Percentiles rank a stretch among this genome's conserved stretches.
phyloP scores from a whole-genome alignment of 169 alveolate genomes.

The Perkinsus chesapeaki region DNA sequence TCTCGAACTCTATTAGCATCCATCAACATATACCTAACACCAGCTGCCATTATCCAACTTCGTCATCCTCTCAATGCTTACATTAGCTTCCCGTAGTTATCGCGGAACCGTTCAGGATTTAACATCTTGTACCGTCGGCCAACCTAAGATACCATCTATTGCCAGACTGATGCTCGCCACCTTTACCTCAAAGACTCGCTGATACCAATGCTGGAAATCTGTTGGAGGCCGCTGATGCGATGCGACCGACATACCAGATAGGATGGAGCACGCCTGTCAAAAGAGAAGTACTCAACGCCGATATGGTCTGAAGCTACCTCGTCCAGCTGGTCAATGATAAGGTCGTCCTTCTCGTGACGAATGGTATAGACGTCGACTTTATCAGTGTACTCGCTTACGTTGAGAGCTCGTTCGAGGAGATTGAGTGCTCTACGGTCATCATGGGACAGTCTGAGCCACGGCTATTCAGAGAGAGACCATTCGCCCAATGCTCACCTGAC shows the following conservation, averaged over 20 bases:
- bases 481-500: conserved; percentile 5
- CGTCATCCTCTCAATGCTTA: neutral
- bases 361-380: conserved; percentile 54
- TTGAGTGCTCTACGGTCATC: conserved; percentile 26
- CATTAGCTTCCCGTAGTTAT: conserved; percentile 66
- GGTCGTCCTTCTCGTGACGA: neutral
- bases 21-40: neutral
- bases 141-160: conserved; percentile 66
- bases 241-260: conserved; percentile 76
- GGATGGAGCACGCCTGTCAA: conserved; percentile 72
- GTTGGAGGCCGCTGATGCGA: conserved; percentile 7
- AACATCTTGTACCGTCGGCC: conserved; percentile 80
- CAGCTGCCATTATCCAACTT: neutral
- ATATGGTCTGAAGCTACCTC: neutral
- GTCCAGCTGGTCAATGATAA: neutral
- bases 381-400: conserved; percentile 76
- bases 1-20: neutral
- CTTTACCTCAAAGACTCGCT: conserved; percentile 60
- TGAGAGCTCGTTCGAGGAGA: conserved; percentile 73
- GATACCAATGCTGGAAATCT: conserved; percentile 45
- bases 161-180: conserved; percentile 58
- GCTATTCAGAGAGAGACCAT: no score
- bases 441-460: neutral
- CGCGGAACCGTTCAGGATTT: conserved; percentile 79
- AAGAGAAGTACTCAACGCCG: conserved; percentile 5